Conservation (phyloP, 305 asterid species). For the Euphrasia arctica region DNA sequence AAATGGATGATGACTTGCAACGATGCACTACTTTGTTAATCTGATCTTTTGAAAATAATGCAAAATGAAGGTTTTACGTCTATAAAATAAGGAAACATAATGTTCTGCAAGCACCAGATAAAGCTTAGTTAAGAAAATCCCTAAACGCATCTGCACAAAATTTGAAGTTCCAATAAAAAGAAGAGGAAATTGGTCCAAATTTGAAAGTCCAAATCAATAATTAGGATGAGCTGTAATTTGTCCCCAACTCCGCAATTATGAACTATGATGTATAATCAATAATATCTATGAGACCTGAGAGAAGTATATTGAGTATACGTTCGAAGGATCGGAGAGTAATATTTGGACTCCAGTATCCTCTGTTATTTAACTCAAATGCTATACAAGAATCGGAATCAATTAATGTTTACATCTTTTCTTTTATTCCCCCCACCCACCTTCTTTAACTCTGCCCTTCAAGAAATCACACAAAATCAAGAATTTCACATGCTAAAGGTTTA, state of each 20-base stretch:
- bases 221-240: not conserved
- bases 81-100: not conserved
- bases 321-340: not conserved
- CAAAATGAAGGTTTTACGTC: not conserved
- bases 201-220: not conserved
- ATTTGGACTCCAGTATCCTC: not conserved
- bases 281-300: not conserved
- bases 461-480: no score
- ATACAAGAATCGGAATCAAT: not conserved
- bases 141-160: no score
- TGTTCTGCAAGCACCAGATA: not conserved
- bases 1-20: not conserved
- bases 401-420: not conserved
- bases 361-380: not conserved
- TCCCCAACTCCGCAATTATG: not conserved
- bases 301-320: not conserved
- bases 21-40: not conserved
- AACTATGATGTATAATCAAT: not conserved
- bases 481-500: no score
- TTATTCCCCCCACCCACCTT: no score
- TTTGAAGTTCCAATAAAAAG: no score
- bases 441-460: no score
- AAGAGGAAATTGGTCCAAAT: no score
- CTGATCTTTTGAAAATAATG: not conserved
- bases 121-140: no score